Evolutionary conservation across 176 grass and related monocot genomes (phyloP), one percentile per base, ranked within the genome.

Genomic region (Eragrostis curvula): DNA sequence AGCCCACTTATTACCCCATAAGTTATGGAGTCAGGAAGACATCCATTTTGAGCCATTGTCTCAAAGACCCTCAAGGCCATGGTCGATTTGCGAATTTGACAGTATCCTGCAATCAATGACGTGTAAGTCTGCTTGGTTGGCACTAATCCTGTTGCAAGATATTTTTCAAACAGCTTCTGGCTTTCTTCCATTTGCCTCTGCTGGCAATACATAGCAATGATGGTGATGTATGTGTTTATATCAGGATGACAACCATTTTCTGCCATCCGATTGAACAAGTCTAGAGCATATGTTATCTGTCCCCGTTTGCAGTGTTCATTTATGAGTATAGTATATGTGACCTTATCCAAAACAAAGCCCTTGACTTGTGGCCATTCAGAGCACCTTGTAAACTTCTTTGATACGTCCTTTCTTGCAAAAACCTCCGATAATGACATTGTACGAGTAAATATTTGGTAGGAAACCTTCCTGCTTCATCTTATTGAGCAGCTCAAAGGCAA

Each of bases 1-100:
- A 98, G 79, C 16, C 90, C 92, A 77, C 92, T 98, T 84, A 95
- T 90, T 51, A 98, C 86, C 18, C 90, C 96, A 71, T 98, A 98
- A 63, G 89, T 91, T 81, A 93, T 32, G 69, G 92, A 88, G 77
- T 98, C 96, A 77, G 90, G 85, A 18, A 49, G 23, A 55, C 96
- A 95, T 41, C 88, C 90, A 77, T 90, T 84, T 83, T 85, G 84
- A 66, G 90, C 73, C 92, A 98, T 98, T 59, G 66, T 90, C 48
- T 95, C 90, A 71, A 91, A 95, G 56, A 95, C 44, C 47, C 72
- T 95, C 79, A 98, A 89, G 16, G 92, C 92, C 2, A 77, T 91
- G 62, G 48, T 90, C 20, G 82, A 93, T 86, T 88, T 93, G 30
- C 90, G 84, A 60, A 93, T 49, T 85, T 85, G 89, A 83, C 92